A percentile compares a stretch with the other conserved stretches of the same genome.
Conservation (phyloP, 1,284 basidiomycete genomes). For the Cryptococcus sp. region DNA sequence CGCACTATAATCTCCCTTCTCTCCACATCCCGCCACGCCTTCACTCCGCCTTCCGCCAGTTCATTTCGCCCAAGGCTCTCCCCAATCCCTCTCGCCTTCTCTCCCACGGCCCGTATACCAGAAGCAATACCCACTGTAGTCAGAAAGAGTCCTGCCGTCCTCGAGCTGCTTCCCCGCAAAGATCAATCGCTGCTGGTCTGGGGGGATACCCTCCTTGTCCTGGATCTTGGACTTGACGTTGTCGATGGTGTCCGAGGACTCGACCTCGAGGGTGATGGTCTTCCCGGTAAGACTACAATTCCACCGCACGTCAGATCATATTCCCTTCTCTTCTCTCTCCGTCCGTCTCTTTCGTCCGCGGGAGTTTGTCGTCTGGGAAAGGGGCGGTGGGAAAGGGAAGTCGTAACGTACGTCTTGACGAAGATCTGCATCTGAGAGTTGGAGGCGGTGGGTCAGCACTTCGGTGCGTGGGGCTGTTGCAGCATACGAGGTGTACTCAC, state of each 20-base stretch:
- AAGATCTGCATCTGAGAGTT: constrained; percentile 38
- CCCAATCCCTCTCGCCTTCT: not conserved
- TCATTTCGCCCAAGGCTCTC: not conserved
- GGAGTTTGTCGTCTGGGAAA: not conserved
- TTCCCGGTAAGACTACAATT: constrained; percentile 57
- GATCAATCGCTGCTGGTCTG: constrained; percentile 90
- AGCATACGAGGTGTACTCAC: constrained; percentile 7
- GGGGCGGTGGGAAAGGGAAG: not conserved
- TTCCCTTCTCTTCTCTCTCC: not conserved
- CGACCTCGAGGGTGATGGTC: constrained; percentile 60
- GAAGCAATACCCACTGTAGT: constrained; percentile 62
- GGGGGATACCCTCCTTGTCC: constrained; percentile 71
- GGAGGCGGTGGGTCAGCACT: not conserved
- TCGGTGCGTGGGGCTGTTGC: not conserved
- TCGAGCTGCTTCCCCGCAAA: constrained; percentile 96
- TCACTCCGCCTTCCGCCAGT: not conserved
- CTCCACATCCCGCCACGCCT: constrained; percentile 1
- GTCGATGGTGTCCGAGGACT: constrained; percentile 61
- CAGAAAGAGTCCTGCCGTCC: constrained; percentile 88
- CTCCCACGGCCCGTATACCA: not conserved
- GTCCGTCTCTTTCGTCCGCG: not conserved
- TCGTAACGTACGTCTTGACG: constrained; percentile 24
- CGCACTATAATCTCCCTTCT: not conserved
- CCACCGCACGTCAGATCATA: not conserved
- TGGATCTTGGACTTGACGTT: constrained; percentile 61